phyloP scores from a whole-genome alignment of 768 basidiomycete genomes.

The Lactarius hengduanensis region DNA sequence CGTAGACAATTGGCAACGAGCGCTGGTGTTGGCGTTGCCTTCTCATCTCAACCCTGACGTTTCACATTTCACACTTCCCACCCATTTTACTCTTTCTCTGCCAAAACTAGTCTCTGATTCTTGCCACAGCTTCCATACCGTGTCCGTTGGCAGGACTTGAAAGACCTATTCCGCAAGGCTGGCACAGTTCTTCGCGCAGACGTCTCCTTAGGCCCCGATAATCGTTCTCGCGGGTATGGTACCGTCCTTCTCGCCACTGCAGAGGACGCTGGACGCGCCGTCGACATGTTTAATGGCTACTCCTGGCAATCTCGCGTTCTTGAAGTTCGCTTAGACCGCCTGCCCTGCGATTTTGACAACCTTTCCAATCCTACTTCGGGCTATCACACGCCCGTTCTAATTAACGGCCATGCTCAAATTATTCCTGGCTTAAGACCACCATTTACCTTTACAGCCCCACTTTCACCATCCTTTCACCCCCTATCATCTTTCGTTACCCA shows the following conservation, averaged over 20 bases:
- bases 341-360: constrained; percentile 42
- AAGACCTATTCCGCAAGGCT: constrained; percentile 94
- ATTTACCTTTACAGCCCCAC: constrained; percentile 7
- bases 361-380: constrained; percentile 16
- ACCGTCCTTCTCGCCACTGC: constrained; percentile 93
- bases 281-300: constrained; percentile 96
- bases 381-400: constrained; percentile 19
- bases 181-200: constrained; percentile 64
- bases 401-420: constrained; percentile 17
- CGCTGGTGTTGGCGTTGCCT: constrained; percentile 4
- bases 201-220: constrained; percentile 68
- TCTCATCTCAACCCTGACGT: neutral
- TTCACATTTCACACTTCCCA: constrained; percentile 17
- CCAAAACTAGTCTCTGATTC: neutral
- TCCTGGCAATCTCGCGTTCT: constrained; percentile 94
- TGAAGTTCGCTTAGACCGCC: constrained; percentile 87
- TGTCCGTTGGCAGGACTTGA: constrained; percentile 98
- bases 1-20: neutral
- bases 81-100: neutral
- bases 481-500: constrained; percentile 27
- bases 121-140: constrained; percentile 80
- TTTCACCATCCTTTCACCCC: constrained; percentile 17
- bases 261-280: constrained; percentile 91
- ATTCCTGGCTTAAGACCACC: constrained; percentile 16
- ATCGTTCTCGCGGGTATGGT: constrained; percentile 90